Conservation (phyloP, 2,329 filamentous ascomycete species). For the Acephala macrosclerotiorum region DNA sequence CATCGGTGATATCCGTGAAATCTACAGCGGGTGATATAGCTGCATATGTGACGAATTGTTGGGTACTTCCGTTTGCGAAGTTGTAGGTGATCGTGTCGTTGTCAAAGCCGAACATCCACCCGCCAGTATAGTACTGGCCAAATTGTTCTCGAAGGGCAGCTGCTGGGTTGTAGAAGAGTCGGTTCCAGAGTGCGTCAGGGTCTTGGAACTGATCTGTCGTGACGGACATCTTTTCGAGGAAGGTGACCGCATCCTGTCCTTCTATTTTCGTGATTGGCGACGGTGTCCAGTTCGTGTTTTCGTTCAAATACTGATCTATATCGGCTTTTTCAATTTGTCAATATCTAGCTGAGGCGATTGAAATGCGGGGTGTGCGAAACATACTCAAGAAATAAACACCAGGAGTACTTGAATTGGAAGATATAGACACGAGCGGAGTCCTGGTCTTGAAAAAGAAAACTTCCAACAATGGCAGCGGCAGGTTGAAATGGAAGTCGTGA, state of each 20-base stretch:
- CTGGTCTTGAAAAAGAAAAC: constrained; percentile 48
- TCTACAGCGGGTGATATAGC: neutral
- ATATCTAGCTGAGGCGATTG: neutral
- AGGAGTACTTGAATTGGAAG: constrained; percentile 61
- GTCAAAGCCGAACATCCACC: constrained; percentile 14
- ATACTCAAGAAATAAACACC: constrained; percentile 53
- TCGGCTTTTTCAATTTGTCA: constrained; percentile 20
- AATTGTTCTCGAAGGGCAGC: constrained; percentile 1
- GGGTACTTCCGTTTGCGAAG: constrained; percentile 17
- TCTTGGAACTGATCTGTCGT: constrained; percentile 45
- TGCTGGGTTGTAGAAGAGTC: constrained; percentile 42
- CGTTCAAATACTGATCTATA: constrained; percentile 11
- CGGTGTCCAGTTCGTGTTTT: constrained; percentile 37
- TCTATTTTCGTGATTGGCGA: constrained; percentile 62
- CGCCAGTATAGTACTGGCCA: neutral
- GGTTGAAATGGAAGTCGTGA: constrained; percentile 59
- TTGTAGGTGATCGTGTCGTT: constrained; percentile 14
- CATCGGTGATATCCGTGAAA: constrained; percentile 11
- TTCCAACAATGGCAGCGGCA: constrained; percentile 54
- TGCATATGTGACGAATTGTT: neutral
- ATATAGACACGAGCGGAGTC: constrained; percentile 61
- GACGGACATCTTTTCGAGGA: constrained; percentile 52
- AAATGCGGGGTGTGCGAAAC: neutral
- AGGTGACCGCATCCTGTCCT: constrained; percentile 55
- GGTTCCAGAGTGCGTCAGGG: constrained; percentile 48